Percentiles rank a stretch among this genome's conserved stretches.
Evolutionary conservation across 1,139 yeast species (phyloP).

Genomic region (Pichia sp.): DNA sequence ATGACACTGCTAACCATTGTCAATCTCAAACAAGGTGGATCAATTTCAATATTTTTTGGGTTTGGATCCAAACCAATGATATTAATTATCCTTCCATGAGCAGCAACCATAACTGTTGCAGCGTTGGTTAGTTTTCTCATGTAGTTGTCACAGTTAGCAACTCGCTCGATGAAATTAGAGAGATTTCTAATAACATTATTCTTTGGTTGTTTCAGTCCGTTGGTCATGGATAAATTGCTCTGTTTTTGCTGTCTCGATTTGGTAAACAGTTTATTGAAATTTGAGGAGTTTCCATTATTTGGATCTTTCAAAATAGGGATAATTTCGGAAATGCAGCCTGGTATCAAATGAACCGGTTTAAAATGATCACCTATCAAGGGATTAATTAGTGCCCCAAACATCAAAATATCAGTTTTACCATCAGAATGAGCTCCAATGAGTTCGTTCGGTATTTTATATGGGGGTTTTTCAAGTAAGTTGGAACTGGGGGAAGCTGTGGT

Average conservation of each 20-base stretch:
- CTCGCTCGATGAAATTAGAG: constrained; percentile 24
- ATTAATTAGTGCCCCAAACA: constrained; percentile 48
- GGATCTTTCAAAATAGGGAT: constrained; percentile 1
- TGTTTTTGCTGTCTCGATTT: constrained; percentile 2
- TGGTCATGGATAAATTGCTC: neutral
- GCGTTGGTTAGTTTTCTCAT: constrained; percentile 19
- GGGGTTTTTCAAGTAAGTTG: constrained; percentile 22
- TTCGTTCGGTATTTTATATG: constrained; percentile 23
- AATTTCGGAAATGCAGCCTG: constrained; percentile 37
- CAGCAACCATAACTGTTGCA: constrained; percentile 19
- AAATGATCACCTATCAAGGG: constrained; percentile 48
- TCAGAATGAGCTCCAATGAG: constrained; percentile 34
- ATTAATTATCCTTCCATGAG: constrained; percentile 27
- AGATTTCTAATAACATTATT: constrained; percentile 21
- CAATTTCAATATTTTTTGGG: constrained; percentile 24
- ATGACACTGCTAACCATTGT: constrained; percentile 19
- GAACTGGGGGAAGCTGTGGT: constrained; percentile 25
- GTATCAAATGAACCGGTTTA: constrained; percentile 42
- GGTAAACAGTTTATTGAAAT: constrained; percentile 9
- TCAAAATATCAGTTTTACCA: constrained; percentile 31
- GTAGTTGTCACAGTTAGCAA: constrained; percentile 21
- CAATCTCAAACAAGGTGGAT: constrained; percentile 23
- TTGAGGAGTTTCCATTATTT: neutral
- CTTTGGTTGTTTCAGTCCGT: constrained; percentile 20
- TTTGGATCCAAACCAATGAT: constrained; percentile 20